Conservation (phyloP, 768 basidiomycete species). For the Leucogyrophana mollusca region DNA sequence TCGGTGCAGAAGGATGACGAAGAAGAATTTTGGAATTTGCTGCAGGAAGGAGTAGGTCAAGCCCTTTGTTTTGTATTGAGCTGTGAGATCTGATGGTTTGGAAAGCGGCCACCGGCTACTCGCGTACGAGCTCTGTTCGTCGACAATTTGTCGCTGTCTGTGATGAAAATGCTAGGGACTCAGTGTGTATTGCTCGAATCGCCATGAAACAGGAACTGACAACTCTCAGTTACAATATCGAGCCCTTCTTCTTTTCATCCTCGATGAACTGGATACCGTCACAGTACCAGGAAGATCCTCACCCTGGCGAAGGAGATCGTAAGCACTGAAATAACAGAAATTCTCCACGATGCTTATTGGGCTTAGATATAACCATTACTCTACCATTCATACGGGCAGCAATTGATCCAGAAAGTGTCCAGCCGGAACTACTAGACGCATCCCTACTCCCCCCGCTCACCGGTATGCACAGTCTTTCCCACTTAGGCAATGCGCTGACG, state of each 20-base stretch:
- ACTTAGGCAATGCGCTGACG: too few species aligned
- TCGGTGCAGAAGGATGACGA: slow-evolving; percentile 7
- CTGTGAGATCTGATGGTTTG: not conserved
- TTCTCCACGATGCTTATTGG: slow-evolving; percentile 6
- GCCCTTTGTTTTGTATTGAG: too few species aligned
- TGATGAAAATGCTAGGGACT: slow-evolving; percentile 31
- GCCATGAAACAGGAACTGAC: not conserved
- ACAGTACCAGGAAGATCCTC: slow-evolving; percentile 27
- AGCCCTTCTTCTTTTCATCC: slow-evolving; percentile 34
- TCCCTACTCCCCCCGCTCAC: too few species aligned
- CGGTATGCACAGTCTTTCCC: too few species aligned
- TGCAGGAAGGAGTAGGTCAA: slow-evolving; percentile 30
- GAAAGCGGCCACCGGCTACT: slow-evolving; percentile 11
- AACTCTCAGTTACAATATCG: slow-evolving; percentile 27
- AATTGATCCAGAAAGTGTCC: slow-evolving; percentile 3
- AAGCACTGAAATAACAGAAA: slow-evolving; percentile 5
- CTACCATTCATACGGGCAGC: slow-evolving; percentile 11
- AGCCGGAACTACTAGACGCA: too few species aligned
- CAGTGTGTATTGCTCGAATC: slow-evolving; percentile 13
- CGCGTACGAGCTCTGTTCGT: slow-evolving; percentile 26
- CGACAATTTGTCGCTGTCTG: slow-evolving; percentile 23
- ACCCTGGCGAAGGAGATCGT: slow-evolving; percentile 28
- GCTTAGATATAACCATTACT: slow-evolving; percentile 2
- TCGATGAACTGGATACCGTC: slow-evolving; percentile 31
- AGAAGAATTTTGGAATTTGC: slow-evolving; percentile 28